phyloP scores from a whole-genome alignment of 495 filamentous ascomycete genomes.

The Penicillium robsamsonii region DNA sequence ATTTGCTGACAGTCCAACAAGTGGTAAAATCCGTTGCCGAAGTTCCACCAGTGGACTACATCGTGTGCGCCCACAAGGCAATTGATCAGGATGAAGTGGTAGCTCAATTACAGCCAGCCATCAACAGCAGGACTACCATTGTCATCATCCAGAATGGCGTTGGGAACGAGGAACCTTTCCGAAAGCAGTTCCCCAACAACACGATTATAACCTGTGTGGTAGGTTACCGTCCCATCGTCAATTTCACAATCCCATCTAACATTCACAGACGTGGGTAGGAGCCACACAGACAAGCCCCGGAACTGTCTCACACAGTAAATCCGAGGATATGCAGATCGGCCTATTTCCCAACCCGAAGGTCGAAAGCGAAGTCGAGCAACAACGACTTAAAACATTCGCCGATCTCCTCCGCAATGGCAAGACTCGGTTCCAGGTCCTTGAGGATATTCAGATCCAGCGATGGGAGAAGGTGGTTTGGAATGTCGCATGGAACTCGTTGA shows the following conservation, averaged over 20 bases:
- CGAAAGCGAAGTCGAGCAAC: constrained; percentile 21
- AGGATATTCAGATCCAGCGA: constrained; percentile 46
- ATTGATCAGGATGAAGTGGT: constrained; percentile 41
- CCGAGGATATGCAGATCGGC: constrained; percentile 47
- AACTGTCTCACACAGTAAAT: constrained; percentile 42
- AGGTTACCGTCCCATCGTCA: not conserved
- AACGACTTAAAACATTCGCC: constrained; percentile 38
- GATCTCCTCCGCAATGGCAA: constrained; percentile 35
- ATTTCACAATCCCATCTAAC: not conserved
- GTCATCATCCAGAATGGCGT: constrained; percentile 72
- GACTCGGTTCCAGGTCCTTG: constrained; percentile 39
- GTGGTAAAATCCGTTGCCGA: constrained; percentile 46
- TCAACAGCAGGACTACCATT: constrained; percentile 41
- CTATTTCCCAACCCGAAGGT: constrained; percentile 42
- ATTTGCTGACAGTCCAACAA: constrained; percentile 11
- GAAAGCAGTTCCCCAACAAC: constrained; percentile 50
- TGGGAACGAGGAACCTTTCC: constrained; percentile 64
- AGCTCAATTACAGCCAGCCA: constrained; percentile 37
- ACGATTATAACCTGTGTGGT: constrained; percentile 61
- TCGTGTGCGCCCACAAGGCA: constrained; percentile 54
- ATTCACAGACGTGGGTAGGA: constrained; percentile 48
- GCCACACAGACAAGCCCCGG: constrained; percentile 48
- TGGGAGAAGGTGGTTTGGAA: constrained; percentile 59
- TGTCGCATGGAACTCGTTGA: constrained; percentile 53
- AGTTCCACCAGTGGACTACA: constrained; percentile 34